Conservation (phyloP, 495 filamentous ascomycete genomes). For the Annulohypoxylon bovei region DNA sequence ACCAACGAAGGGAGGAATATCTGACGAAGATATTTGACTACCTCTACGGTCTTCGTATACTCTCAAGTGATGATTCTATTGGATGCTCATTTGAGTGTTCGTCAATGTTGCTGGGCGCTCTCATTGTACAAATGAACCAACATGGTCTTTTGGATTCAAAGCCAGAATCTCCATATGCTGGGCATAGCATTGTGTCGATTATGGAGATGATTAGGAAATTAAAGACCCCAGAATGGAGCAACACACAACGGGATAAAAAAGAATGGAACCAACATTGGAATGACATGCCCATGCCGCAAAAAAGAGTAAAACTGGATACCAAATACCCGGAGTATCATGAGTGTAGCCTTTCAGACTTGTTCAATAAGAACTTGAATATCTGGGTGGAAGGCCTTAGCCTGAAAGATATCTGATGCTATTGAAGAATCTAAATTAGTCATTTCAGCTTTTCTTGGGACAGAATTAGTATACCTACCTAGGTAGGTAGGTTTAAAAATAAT, state of each 20-base stretch:
- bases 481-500: no score
- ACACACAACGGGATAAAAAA: background rate
- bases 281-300: no score
- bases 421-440: no score
- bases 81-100: constrained; percentile 20
- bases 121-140: constrained; percentile 11
- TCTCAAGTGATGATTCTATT: background rate
- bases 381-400: background rate
- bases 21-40: background rate
- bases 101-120: constrained; percentile 8
- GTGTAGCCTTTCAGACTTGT: background rate
- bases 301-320: no score
- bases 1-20: background rate
- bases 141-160: background rate
- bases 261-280: background rate
- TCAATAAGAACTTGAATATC: background rate
- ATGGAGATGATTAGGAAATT: background rate
- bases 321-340: no score
- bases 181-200: constrained; percentile 1
- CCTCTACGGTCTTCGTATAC: background rate
- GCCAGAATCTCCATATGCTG: background rate
- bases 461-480: no score
- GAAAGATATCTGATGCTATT: background rate
- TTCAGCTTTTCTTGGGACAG: no score
- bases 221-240: background rate